Evolutionary conservation across 495 filamentous ascomycete genomes (phyloP).

Genomic region (Platismatia glauca): DNA sequence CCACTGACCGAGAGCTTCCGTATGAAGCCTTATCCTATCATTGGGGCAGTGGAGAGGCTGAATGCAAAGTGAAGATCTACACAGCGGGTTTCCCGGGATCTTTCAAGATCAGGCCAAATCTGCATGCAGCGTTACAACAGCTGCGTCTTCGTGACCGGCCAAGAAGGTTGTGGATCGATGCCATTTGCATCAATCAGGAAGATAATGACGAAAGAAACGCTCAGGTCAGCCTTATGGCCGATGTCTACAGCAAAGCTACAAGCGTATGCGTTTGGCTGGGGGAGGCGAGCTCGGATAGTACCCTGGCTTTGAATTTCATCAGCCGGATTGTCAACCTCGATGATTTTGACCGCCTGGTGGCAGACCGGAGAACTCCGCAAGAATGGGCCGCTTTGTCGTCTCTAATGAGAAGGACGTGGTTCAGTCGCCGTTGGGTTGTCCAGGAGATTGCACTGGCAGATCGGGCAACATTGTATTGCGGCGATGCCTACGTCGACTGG

Average conservation of each 20-base stretch:
- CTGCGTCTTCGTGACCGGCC: conserved; percentile 24
- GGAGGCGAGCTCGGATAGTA: conserved; percentile 13
- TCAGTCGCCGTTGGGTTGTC: conserved; percentile 32
- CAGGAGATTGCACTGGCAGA: conserved; percentile 33
- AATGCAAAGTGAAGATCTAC: not conserved
- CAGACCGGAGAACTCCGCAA: conserved; percentile 7
- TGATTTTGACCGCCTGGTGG: conserved; percentile 21
- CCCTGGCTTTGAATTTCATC: conserved; percentile 15
- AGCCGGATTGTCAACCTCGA: conserved; percentile 15
- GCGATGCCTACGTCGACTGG: not conserved
- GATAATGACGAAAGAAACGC: conserved; percentile 25
- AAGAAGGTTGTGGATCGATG: conserved; percentile 29
- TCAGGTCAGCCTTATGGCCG: conserved; percentile 29
- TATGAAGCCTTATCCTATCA: conserved; percentile 16
- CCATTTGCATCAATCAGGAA: too few species aligned
- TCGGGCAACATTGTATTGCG: conserved; percentile 1
- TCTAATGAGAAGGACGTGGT: conserved; percentile 32
- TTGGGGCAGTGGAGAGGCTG: conserved; percentile 10
- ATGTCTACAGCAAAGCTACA: conserved; percentile 26
- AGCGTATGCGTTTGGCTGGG: conserved; percentile 28
- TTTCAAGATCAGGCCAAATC: conserved; percentile 24
- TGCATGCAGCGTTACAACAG: conserved; percentile 25
- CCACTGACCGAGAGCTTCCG: not conserved
- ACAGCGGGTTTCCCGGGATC: not conserved
- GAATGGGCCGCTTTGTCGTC: conserved; percentile 26